Evolutionary conservation across 1,284 basidiomycete genomes (phyloP), one percentile per base, ranked within the genome.

Genomic region (Fomitopsis betulina): DNA sequence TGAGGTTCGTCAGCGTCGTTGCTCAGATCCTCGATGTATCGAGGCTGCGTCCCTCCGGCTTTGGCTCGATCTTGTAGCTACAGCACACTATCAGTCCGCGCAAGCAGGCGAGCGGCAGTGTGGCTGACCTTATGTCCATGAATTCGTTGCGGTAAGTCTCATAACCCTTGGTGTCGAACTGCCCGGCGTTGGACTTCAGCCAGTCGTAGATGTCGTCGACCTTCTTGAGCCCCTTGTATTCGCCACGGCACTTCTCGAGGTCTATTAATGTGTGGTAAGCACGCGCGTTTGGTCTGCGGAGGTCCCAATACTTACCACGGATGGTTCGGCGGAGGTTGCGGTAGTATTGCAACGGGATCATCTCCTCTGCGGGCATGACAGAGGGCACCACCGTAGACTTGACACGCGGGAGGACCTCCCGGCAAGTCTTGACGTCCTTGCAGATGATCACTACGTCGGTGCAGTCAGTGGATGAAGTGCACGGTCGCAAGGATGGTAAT

Each of bases 271-370:
- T 4, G 17, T 3, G n/a, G 30, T 57, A 3, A 57, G 23, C 13
- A 39, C 21, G 27, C 3, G 13, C 8, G 0, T 33, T 47, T 9
- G 5, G 9, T 12, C 6, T 25, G 12, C 21, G 10, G 33, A 33
- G 17, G 30, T 25, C 23, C 15, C 27, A 3, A 2, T 21, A 56
- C 58, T 55, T 40, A 59, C 58, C 55, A 27, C 58, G 58, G 10
- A 60, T 55, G 15, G 43, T 60, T 37, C 52, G 21, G 2, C 55
- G 54, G 50, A 60, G 43, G n/a, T 60, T 53, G 25, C 58, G 58
- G n/a, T 57, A 60, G 52, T 56, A 60, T 30, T 53, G 38, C 9
- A 60, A 25, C 17, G 50, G 37, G 23, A 60, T 57, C 30, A 39
- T 27, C 25, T 54, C 52, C 27, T 54, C 25, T 0, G 38, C n/a